Conservation (phyloP, 345 rosid species). For the Eucalyptus camaldulensis region DNA sequence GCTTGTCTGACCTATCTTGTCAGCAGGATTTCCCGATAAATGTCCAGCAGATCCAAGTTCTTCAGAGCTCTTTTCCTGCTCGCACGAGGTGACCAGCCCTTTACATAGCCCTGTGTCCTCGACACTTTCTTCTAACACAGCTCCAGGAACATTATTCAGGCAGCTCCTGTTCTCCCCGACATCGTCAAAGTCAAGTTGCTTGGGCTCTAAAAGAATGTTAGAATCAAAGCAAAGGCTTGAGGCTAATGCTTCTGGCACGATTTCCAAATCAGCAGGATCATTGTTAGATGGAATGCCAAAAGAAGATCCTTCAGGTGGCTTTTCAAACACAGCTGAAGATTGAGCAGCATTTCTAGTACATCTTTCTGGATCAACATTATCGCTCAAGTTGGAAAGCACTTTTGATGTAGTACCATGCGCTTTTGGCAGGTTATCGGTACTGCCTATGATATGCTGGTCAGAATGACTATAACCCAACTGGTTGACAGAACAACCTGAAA, state of each 20-base stretch:
- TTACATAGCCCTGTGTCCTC: not conserved
- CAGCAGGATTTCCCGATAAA: not conserved
- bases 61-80: not conserved
- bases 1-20: conserved; percentile 8
- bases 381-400: not conserved
- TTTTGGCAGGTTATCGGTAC: not conserved
- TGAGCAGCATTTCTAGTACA: not conserved
- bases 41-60: not conserved
- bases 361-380: not conserved
- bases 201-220: conserved; percentile 15
- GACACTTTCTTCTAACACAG: not conserved
- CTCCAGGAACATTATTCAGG: conserved; percentile 1
- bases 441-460: not conserved
- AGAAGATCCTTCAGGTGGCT: conserved; percentile 2
- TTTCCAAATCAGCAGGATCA: not conserved
- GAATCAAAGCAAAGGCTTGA: conserved; percentile 5
- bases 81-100: conserved; percentile 1
- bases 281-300: conserved; percentile 6
- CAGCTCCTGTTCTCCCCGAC: conserved; percentile 2
- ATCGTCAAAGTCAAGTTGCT: conserved; percentile 29
- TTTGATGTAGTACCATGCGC: not conserved
- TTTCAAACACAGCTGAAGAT: not conserved
- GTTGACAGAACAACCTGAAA: not conserved
- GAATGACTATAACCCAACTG: not conserved
- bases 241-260: not conserved